Conservation (phyloP, 2,329 filamentous ascomycete genomes). For the Lomentospora prolificans region DNA sequence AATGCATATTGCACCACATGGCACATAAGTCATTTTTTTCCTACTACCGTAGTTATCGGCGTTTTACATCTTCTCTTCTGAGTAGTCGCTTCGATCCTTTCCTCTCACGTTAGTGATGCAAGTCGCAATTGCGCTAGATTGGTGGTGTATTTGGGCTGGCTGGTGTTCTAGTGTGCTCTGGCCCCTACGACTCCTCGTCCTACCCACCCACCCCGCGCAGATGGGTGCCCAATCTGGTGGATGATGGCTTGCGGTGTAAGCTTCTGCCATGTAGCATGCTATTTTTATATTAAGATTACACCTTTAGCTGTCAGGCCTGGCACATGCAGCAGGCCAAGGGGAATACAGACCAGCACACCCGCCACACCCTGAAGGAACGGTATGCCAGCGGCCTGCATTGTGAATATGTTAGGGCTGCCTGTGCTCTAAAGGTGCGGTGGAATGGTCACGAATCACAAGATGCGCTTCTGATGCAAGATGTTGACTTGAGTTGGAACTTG, state of each 20-base stretch:
- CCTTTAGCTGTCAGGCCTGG: background rate
- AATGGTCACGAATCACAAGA: too few relatives aligned
- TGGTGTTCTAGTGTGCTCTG: too few relatives aligned
- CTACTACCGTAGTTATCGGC: background rate
- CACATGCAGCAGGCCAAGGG: background rate
- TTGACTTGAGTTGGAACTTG: too few relatives aligned
- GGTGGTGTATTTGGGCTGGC: background rate
- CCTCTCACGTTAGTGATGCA: background rate
- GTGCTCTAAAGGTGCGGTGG: too few relatives aligned
- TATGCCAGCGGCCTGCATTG: background rate
- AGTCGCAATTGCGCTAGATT: background rate
- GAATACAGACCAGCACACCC: background rate
- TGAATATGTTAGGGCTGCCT: background rate
- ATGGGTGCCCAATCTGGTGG: background rate
- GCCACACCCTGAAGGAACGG: background rate
- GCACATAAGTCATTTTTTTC: background rate
- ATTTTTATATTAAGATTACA: background rate
- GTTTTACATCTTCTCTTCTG: background rate
- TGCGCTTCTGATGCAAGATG: too few relatives aligned
- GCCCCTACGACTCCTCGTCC: too few relatives aligned
- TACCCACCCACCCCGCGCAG: too few relatives aligned
- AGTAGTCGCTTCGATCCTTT: too few relatives aligned
- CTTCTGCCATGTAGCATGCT: background rate
- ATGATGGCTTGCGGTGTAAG: background rate
- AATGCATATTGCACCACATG: too few relatives aligned